Evolutionary conservation across 164 flowering plant species (phyloP).

Genomic region (Paratinospora sagittata): DNA sequence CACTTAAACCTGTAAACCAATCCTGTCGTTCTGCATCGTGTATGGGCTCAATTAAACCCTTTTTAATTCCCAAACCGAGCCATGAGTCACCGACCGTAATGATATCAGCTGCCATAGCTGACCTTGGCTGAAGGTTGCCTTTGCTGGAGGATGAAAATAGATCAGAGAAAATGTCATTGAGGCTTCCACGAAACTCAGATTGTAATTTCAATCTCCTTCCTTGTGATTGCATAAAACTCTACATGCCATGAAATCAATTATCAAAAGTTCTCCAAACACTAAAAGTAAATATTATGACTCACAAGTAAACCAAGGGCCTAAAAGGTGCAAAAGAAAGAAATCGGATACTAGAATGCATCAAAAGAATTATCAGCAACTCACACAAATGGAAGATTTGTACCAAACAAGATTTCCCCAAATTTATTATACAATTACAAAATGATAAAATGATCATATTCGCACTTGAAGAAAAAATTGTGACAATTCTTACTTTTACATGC

Average conservation of each 20-base stretch:
- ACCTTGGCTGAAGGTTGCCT: conserved; percentile 34
- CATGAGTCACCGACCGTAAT: conserved; percentile 86
- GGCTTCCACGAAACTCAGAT: conserved; percentile 45
- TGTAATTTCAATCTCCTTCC: conserved; percentile 56
- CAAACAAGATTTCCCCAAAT: too few relatives aligned
- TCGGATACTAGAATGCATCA: too few relatives aligned
- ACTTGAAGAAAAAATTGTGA: neutral
- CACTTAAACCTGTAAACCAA: conserved; percentile 62
- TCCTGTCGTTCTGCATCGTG: conserved; percentile 55
- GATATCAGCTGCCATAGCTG: conserved; percentile 72
- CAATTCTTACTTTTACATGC: neutral
- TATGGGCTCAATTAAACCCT: conserved; percentile 68
- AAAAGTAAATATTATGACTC: neutral
- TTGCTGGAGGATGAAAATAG: conserved; percentile 34
- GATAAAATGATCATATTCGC: too few relatives aligned
- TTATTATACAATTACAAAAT: too few relatives aligned
- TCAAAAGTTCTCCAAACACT: neutral
- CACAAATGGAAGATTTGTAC: too few relatives aligned
- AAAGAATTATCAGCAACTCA: too few relatives aligned
- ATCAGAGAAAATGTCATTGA: conserved; percentile 54
- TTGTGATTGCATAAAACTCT: conserved; percentile 83
- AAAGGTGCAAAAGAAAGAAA: too few relatives aligned
- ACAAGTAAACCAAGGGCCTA: neutral
- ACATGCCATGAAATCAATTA: conserved; percentile 13
- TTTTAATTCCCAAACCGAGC: conserved; percentile 58